Evolutionary conservation across 805 yeast species (phyloP).

Genomic region (Cyberlindnera veronae): DNA sequence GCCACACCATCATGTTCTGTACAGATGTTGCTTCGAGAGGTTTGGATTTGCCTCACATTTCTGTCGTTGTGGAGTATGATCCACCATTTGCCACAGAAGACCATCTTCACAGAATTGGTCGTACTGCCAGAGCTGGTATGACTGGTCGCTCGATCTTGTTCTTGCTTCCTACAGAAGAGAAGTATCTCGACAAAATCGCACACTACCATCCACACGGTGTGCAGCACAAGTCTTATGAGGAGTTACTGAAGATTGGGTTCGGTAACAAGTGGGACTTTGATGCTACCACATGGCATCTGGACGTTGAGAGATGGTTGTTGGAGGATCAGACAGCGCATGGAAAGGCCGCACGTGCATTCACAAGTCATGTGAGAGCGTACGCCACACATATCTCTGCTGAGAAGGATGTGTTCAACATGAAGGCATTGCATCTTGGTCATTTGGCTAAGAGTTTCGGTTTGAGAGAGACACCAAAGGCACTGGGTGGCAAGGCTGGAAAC

Average conservation of each 20-base stretch:
- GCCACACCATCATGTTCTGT: constrained; percentile 73
- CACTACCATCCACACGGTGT: constrained; percentile 56
- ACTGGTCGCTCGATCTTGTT: constrained; percentile 75
- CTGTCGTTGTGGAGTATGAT: constrained; percentile 86
- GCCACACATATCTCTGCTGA: constrained; percentile 89
- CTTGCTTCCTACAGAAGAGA: constrained; percentile 90
- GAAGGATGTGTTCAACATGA: constrained; percentile 76
- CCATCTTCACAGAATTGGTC: constrained; percentile 93
- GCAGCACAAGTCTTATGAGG: constrained; percentile 46
- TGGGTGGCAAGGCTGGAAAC: constrained; percentile 45
- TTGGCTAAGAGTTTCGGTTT: constrained; percentile 92
- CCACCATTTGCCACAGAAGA: constrained; percentile 95
- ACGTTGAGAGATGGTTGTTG: constrained; percentile 83
- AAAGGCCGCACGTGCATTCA: constrained; percentile 75
- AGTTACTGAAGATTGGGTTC: constrained; percentile 36
- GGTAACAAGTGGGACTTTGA: constrained; percentile 79
- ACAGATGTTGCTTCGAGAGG: constrained; percentile 99
- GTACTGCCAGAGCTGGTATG: constrained; percentile 97
- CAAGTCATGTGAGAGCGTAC: constrained; percentile 90
- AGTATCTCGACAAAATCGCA: constrained; percentile 61
- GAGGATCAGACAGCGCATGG: constrained; percentile 59
- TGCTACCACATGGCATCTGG: constrained; percentile 95
- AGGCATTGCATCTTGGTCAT: constrained; percentile 87
- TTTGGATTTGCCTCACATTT: constrained; percentile 81
- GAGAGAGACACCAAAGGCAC: constrained; percentile 87